Percentiles rank a stretch among this genome's conserved stretches.
phyloP scores from a whole-genome alignment of 768 basidiomycete genomes.

The Kwoniella europaea region DNA sequence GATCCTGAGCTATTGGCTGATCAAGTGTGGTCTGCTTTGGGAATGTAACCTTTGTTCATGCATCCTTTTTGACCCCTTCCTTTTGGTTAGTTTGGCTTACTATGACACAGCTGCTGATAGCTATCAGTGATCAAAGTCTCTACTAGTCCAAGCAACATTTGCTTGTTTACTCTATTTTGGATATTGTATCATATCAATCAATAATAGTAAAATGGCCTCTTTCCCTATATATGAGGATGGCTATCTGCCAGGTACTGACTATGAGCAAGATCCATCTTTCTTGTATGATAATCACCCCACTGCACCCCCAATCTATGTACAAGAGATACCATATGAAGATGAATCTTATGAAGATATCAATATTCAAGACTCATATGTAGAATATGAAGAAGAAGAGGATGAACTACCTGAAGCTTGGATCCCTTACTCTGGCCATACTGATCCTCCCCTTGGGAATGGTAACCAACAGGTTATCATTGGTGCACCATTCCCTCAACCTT shows the following conservation, averaged over 20 bases:
- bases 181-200: no score
- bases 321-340: constrained; percentile 7
- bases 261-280: not conserved
- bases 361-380: constrained; percentile 14
- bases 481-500: constrained; percentile 24
- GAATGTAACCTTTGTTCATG: constrained; percentile 1
- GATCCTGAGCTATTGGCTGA: not conserved
- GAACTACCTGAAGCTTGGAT: constrained; percentile 29
- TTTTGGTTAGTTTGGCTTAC: not conserved
- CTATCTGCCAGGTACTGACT: not conserved
- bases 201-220: constrained; percentile 1
- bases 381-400: constrained; percentile 19
- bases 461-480: constrained; percentile 38
- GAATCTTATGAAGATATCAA: constrained; percentile 9
- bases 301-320: not conserved
- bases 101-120: not conserved
- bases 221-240: constrained; percentile 22
- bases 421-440: constrained; percentile 19
- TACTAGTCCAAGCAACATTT: not conserved
- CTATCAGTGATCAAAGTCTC: not conserved
- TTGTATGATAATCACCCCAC: constrained; percentile 7
- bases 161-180: not conserved
- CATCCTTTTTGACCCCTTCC: constrained; percentile 2
- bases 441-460: not conserved
- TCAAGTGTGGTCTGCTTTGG: constrained; percentile 8